A percentile compares a stretch with the other conserved stretches of the same genome.
Conservation (phyloP, 2,329 filamentous ascomycete species). For the Ceratocystis smalleyi region DNA sequence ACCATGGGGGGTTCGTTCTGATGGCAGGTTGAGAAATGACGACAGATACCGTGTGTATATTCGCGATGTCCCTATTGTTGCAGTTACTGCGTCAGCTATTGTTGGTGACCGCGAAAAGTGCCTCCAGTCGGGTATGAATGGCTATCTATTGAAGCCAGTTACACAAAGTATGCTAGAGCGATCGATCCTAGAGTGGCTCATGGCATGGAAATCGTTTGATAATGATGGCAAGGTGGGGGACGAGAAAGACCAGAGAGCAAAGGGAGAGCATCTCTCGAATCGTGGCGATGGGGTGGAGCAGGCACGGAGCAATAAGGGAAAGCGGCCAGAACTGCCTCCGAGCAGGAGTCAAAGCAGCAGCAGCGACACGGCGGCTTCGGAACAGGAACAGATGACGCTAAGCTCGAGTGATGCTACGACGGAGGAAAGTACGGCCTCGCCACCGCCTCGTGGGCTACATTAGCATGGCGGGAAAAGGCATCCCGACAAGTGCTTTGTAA, state of each 20-base stretch:
- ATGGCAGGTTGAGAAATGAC: constrained; percentile 27
- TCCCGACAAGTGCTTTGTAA: too few species aligned
- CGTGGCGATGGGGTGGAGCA: too few species aligned
- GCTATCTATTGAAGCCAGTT: constrained; percentile 53
- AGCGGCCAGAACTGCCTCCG: too few species aligned
- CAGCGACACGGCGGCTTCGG: not conserved
- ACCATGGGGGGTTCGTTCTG: constrained; percentile 46
- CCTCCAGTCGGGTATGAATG: constrained; percentile 58
- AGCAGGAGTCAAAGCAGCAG: not conserved
- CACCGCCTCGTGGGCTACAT: not conserved
- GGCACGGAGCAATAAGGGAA: too few species aligned
- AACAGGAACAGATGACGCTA: not conserved
- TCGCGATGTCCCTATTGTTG: constrained; percentile 54
- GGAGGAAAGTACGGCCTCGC: not conserved
- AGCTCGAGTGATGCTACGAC: constrained; percentile 1
- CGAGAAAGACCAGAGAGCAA: not conserved
- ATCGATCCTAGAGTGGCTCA: constrained; percentile 10
- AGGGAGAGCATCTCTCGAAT: not conserved
- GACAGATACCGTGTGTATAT: constrained; percentile 27
- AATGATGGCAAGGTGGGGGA: not conserved
- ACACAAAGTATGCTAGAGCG: constrained; percentile 27
- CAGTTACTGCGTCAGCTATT: constrained; percentile 69
- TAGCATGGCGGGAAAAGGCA: too few species aligned
- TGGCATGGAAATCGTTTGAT: not conserved
- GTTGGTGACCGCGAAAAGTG: constrained; percentile 65